These are phyloP conservation scores for Crotalaria pallida DNA, from an alignment of 306 rosid species.

Conservation along the genomic window DNA sequence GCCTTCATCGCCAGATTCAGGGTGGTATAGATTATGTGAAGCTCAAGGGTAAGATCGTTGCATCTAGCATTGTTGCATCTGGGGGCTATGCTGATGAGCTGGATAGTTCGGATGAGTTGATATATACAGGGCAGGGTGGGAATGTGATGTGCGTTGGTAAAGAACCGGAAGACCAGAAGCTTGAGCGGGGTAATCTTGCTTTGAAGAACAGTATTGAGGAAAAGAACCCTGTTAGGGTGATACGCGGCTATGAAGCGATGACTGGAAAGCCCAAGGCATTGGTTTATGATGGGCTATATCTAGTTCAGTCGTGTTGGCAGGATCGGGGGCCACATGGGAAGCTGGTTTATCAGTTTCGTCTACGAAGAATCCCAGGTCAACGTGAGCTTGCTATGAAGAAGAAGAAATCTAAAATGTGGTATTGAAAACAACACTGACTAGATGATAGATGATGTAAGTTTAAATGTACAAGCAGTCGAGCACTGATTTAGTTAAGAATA, in stretches of 20 bases:
- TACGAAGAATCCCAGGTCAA: constrained; percentile 66
- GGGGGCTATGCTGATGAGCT: constrained; percentile 78
- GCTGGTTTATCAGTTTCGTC: constrained; percentile 64
- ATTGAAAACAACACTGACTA: no score
- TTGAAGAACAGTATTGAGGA: constrained; percentile 66
- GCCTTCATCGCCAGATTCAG: constrained; percentile 72
- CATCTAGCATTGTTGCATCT: constrained; percentile 80
- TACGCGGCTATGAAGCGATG: constrained; percentile 64
- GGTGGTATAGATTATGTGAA: constrained; percentile 79
- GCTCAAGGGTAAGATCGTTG: constrained; percentile 49
- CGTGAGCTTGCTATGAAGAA: constrained; percentile 86
- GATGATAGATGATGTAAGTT: no score
- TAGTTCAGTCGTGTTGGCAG: constrained; percentile 69
- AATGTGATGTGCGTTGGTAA: constrained; percentile 54
- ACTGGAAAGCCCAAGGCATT: constrained; percentile 59
- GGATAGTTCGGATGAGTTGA: constrained; percentile 62
- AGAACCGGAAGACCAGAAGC: constrained; percentile 92
- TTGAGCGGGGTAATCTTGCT: constrained; percentile 89
- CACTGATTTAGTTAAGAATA: no score
- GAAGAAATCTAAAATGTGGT: constrained; percentile 68
- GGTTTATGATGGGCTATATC: constrained; percentile 81
- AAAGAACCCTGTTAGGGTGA: constrained; percentile 78
- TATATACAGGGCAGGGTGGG: constrained; percentile 90
- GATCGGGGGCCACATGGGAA: constrained; percentile 76
- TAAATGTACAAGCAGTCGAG: no score